Conservation (phyloP, 495 filamentous ascomycete species). For the Penicillium desertorum region DNA sequence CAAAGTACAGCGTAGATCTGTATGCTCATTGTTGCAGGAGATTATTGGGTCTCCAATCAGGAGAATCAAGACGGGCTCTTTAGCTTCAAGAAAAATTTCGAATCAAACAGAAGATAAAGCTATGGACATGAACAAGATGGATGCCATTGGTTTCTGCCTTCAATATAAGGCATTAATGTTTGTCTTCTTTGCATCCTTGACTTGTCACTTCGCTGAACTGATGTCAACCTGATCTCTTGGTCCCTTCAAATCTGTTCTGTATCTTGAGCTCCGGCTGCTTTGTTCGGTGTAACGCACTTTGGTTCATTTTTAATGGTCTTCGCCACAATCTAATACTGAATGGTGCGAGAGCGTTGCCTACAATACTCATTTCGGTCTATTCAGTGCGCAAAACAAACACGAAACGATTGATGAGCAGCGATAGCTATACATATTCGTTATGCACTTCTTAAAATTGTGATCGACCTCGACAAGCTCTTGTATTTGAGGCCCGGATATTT, state of each 20-base stretch:
- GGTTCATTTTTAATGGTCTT: background rate
- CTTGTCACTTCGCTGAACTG: conserved; percentile 3
- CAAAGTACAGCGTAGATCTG: background rate
- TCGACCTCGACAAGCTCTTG: background rate
- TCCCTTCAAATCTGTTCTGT: background rate
- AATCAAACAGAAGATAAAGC: background rate
- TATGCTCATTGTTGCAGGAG: background rate
- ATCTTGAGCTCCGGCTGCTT: background rate
- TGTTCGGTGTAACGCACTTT: background rate
- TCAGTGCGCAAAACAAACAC: background rate
- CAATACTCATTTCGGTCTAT: background rate
- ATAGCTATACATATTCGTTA: background rate
- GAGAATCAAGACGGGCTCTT: too few relatives aligned
- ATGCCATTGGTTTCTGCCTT: conserved; percentile 7
- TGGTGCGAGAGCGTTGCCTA: background rate
- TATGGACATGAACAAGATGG: background rate
- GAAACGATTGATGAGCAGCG: too few relatives aligned
- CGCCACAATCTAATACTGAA: background rate
- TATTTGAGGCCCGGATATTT: background rate
- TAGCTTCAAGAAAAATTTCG: background rate
- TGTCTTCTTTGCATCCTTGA: conserved; percentile 19
- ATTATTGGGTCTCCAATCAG: background rate
- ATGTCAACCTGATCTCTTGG: conserved; percentile 1
- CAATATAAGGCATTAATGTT: conserved; percentile 15
- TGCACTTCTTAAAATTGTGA: background rate